Base-by-base conservation (phyloP, 441 rosid species). In the Geranium incanum region DNA sequence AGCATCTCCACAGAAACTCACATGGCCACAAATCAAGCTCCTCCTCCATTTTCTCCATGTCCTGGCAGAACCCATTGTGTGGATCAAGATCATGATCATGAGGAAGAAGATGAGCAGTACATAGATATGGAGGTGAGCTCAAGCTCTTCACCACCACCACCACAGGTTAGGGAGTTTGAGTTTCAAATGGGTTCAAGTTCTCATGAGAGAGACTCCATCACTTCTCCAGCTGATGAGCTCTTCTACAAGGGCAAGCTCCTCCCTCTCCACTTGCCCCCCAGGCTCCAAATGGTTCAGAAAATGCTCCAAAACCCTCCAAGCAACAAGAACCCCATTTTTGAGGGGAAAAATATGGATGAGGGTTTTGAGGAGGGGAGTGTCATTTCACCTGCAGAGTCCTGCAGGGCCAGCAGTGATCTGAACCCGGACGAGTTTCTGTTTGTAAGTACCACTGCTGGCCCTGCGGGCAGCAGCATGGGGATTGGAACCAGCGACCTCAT, bases 231-330 rank as follows among this genome's bases (percentile, higher is more conserved):
- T 9, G 99, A 95, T 60, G 97, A 95, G 71, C 98, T 95, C 16
- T 95, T 95, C 86, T 91, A 85, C 84, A 85, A 86, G 7, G 99
- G 99, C 7, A 92, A 87, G 72, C 93, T 95, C 75, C 96, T 95
- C 33, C 99, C 99, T 74, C 99, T 95, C 37, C 97, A 85, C 63
- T 85, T 89, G 68, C 95, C 98, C 76, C 97, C 90, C 76, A 85
- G 95, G 21, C 76, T 87, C 50, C 84, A 84, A 76, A 89, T 88
- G 94, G 92, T 92, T 65, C 87, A 85, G 70, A 84, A 83, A 28
- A 93, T 90, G 75, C 78, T 83, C 70, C 90, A 85, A 66, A 76
- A 74, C 64, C 78, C 89, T 18, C 66, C 39, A 64, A 70, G 70
- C 6, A n/a, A 11, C 68, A 43, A 72, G 70, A 63, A 67, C 71